These are phyloP conservation scores for Ceratobasidium sp. DNA, from an alignment of 1,284 basidiomycete genomes.

Conservation along the genomic window DNA sequence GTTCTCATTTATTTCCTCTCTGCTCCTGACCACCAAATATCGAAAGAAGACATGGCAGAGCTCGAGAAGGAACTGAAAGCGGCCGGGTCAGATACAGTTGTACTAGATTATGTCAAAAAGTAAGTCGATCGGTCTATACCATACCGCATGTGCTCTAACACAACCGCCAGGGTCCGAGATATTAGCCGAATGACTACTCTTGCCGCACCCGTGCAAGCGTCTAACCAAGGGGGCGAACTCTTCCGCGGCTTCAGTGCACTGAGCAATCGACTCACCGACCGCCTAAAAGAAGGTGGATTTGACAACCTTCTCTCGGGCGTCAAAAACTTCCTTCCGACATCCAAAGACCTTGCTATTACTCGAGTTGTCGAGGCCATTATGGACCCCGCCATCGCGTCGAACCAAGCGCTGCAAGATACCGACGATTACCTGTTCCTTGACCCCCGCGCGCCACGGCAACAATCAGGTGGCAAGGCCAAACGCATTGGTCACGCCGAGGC, in stretches of 20 bases:
- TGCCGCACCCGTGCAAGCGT: constrained; percentile 73
- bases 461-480: constrained; percentile 54
- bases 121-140: constrained; percentile 43
- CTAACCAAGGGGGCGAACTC: constrained; percentile 74
- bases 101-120: constrained; percentile 92
- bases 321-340: constrained; percentile 96
- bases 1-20: constrained; percentile 95
- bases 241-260: constrained; percentile 93
- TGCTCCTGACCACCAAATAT: constrained; percentile 76
- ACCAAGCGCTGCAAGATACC: constrained; percentile 92
- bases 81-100: constrained; percentile 78
- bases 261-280: constrained; percentile 88
- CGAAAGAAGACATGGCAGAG: constrained; percentile 87
- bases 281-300: constrained; percentile 91
- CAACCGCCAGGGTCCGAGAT: constrained; percentile 68
- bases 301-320: constrained; percentile 98
- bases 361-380: constrained; percentile 94
- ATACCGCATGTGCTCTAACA: not conserved
- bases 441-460: constrained; percentile 74
- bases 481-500: constrained; percentile 89
- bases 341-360: constrained; percentile 93
- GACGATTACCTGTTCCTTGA: constrained; percentile 97
- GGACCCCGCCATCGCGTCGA: constrained; percentile 92
- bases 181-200: constrained; percentile 90
- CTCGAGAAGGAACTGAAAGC: constrained; percentile 85